Base-by-base conservation (phyloP, 176 grass and related monocot species). In the Juncus inflexus region DNA sequence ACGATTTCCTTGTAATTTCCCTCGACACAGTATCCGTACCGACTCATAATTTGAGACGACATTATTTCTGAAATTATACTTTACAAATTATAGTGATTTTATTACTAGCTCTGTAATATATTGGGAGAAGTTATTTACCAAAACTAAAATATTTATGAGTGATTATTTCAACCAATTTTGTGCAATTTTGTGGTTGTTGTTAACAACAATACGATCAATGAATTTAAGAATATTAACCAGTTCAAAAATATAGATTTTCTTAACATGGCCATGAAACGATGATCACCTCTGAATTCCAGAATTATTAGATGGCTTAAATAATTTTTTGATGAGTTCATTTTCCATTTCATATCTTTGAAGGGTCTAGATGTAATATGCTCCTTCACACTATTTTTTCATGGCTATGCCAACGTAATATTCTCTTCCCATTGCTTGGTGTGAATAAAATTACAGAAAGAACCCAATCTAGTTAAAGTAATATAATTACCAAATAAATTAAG, bases 351-450 rank as follows among this genome's bases (percentile, higher is more conserved):
- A 11, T 47, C 43, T 47, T 47, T 47, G 43, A 47, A 47, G 43
- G 1, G 43, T 47, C 9, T 9, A 47, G 9, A 47, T 47, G 43
- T 5, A 47, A 47, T 47, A 47, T 2, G 43, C 43, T 6, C 43
- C 54, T 58, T 43, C 52, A 58, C 13, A 58, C 37, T 57, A 57
- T 16, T 42, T 70, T 42, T 57, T 39, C 52, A 37, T 4, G 19
- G 61, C 38, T 28, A 68, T 68, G 42, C 35, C 3, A 55, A 28
- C 28, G 65, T 68, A 55, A 52, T 54, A 55, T 68, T 68, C 65
- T 11, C 53, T 68, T 13, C 50, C 53, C 1, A 42, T 35, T 58
- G 11, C 66, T 68, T 70, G 37, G 52, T 70, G 52, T 70, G 67
- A 58, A 58, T 58, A 6, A 41, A 70, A 58, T 58, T 39, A 58